phyloP scores from a whole-genome alignment of 208 protist species.

The Hexamita inflata region DNA sequence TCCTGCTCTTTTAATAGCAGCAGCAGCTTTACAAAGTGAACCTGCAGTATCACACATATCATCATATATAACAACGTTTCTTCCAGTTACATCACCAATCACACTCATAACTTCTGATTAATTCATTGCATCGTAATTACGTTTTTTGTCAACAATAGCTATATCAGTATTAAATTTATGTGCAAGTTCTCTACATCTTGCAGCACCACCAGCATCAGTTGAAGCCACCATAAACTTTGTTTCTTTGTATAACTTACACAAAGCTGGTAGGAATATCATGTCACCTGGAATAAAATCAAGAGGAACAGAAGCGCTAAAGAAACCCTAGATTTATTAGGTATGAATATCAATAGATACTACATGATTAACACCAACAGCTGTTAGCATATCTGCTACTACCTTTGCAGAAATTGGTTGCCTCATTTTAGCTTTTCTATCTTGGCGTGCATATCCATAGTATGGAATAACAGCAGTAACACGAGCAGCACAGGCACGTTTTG shows the following conservation, averaged over 20 bases:
- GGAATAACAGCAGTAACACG: conserved; percentile 62
- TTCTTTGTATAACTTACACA: conserved; percentile 34
- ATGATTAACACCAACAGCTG: conserved; percentile 64
- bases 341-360: conserved; percentile 76
- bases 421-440: conserved; percentile 71
- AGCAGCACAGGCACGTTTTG: conserved; percentile 41
- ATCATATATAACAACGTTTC: conserved; percentile 73
- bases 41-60: conserved; percentile 84
- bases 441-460: conserved; percentile 69
- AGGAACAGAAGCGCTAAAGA: conserved; percentile 54
- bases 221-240: conserved; percentile 69
- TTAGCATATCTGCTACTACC: conserved; percentile 68
- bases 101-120: conserved; percentile 65
- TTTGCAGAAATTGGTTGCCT: conserved; percentile 73
- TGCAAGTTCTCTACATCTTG: conserved; percentile 64
- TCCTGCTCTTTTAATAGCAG: conserved; percentile 67
- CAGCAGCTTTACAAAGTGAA: conserved; percentile 67
- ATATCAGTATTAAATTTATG: conserved; percentile 65
- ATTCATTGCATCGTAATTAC: conserved; percentile 59
- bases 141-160: conserved; percentile 76
- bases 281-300: conserved; percentile 46
- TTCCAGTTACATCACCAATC: conserved; percentile 72
- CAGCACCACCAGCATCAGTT: conserved; percentile 74
- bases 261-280: conserved; percentile 13
- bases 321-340: conserved; percentile 77